Evolutionary conservation across 768 basidiomycete species (phyloP).

Genomic region (Candolleomyces aberdarensis): DNA sequence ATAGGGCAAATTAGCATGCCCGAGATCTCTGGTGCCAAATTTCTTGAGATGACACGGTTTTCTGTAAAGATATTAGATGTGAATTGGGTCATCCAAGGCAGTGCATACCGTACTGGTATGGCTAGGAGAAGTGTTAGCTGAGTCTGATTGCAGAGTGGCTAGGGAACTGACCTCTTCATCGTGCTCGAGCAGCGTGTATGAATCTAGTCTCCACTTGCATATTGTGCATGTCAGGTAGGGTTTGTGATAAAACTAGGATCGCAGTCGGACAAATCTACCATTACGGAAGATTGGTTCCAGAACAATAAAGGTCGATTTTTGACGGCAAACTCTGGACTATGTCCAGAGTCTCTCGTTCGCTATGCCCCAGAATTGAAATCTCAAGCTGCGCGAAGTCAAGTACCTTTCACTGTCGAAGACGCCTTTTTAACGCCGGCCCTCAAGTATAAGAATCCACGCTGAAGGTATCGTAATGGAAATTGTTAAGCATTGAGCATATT

Average conservation of each 20-base stretch:
- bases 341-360: too few species aligned
- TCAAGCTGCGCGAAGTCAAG: too few species aligned
- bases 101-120: constrained; percentile 50
- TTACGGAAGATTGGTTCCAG: too few species aligned
- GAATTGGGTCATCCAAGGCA: neutral
- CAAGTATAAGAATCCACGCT: too few species aligned
- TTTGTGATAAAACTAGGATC: constrained; percentile 72
- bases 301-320: too few species aligned
- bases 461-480: too few species aligned
- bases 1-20: constrained; percentile 66
- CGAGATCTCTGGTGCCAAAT: constrained; percentile 74
- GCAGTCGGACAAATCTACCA: constrained; percentile 7
- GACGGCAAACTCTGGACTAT: too few species aligned
- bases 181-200: constrained; percentile 75
- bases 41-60: constrained; percentile 79
- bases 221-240: constrained; percentile 75
- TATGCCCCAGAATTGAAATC: too few species aligned
- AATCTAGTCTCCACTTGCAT: constrained; percentile 79
- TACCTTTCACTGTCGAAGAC: too few species aligned
- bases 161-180: constrained; percentile 62
- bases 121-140: constrained; percentile 27
- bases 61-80: constrained; percentile 35
- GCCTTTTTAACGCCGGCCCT: too few species aligned
- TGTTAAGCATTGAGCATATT: too few species aligned
- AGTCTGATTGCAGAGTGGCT: neutral